A percentile compares a stretch with the other conserved stretches of the same genome.
phyloP scores from a whole-genome alignment of 164 flowering plant species.

The Vitis riparia region DNA sequence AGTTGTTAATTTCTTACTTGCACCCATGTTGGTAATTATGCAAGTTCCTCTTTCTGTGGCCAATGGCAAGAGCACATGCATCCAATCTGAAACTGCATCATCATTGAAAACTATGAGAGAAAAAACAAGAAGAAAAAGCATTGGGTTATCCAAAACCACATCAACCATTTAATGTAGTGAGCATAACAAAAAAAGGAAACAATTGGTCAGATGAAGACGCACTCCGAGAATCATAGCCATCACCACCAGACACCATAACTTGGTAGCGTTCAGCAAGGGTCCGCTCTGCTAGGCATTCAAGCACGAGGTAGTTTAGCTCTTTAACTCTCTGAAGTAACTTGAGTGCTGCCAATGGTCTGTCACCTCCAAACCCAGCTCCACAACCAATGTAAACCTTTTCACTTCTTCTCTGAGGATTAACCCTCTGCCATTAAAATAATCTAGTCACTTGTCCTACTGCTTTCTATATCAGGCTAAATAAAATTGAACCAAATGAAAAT shows the following conservation, averaged over 20 bases:
- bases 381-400: slow-evolving; percentile 85
- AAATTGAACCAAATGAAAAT: background rate
- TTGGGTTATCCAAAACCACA: background rate
- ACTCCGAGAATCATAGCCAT: slow-evolving; percentile 87
- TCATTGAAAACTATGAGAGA: background rate
- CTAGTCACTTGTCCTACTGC: background rate
- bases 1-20: slow-evolving; percentile 46
- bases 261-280: slow-evolving; percentile 86
- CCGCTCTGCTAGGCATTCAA: slow-evolving; percentile 95
- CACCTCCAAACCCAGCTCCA: slow-evolving; percentile 98
- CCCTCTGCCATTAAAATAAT: slow-evolving; percentile 53
- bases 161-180: background rate
- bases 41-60: slow-evolving; percentile 80
- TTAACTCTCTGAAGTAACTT: slow-evolving; percentile 78
- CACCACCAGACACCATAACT: slow-evolving; percentile 67
- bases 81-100: slow-evolving; percentile 83
- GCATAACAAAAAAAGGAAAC: background rate
- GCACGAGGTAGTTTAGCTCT: slow-evolving; percentile 76
- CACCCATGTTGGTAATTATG: slow-evolving; percentile 97
- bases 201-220: slow-evolving; percentile 15
- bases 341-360: slow-evolving; percentile 85
- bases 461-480: background rate
- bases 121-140: background rate
- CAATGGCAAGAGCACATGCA: slow-evolving; percentile 73
- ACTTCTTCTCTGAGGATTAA: slow-evolving; percentile 52